Evolutionary conservation across 257 asterid genomes (phyloP).

Genomic region (Fraxinus excelsior): DNA sequence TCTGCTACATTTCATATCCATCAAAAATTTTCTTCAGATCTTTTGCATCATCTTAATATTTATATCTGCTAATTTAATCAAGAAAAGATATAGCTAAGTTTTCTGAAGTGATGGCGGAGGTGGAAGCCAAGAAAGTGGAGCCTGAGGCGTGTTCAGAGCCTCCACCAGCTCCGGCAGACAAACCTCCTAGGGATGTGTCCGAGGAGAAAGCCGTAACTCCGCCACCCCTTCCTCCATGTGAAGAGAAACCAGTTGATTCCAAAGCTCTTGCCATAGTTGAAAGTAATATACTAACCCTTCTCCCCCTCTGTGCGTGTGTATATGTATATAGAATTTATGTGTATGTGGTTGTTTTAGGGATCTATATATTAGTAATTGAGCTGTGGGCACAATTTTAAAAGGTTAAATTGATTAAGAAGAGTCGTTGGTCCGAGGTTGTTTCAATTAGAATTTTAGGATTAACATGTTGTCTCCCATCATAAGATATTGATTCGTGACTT

Average conservation of each 20-base stretch:
- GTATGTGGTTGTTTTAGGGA: not conserved
- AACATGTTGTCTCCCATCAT: no score
- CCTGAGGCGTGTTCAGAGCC: conserved; percentile 37
- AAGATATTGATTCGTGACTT: not conserved
- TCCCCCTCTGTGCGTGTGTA: not conserved
- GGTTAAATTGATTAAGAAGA: not conserved
- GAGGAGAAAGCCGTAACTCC: conserved; percentile 68
- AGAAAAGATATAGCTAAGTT: conserved; percentile 19
- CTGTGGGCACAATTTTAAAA: not conserved
- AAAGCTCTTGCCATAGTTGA: conserved; percentile 44
- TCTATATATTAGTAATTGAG: not conserved
- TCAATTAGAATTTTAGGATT: not conserved
- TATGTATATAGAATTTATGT: not conserved
- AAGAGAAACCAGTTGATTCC: conserved; percentile 33
- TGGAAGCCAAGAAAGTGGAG: conserved; percentile 50
- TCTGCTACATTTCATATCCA: not conserved
- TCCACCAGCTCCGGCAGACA: conserved; percentile 33
- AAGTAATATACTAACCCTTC: conserved; percentile 33
- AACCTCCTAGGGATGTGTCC: conserved; percentile 55
- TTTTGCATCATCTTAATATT: not conserved
- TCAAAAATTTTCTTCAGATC: not conserved
- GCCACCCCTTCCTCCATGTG: conserved; percentile 39
- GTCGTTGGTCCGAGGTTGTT: not conserved
- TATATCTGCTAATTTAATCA: not conserved
- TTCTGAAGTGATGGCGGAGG: conserved; percentile 54